Evolutionary conservation across 768 basidiomycete genomes (phyloP), one percentile per base, ranked within the genome.

Genomic region (Pleurotus tuber-regium): DNA sequence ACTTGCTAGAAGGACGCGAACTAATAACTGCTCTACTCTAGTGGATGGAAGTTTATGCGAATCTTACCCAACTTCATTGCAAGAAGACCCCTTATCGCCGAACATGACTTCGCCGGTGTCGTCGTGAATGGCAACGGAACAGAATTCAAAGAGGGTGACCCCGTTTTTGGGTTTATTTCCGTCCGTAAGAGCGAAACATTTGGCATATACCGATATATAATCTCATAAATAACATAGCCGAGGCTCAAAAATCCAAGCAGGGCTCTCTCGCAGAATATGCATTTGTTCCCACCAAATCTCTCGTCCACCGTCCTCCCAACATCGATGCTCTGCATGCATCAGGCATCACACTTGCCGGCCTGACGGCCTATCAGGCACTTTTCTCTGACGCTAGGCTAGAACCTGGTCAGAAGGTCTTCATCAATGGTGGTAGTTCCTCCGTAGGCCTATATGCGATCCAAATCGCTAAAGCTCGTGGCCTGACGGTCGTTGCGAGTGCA

Each of bases 381-480:
- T 50, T 84, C 12, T 63, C 75, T 18, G 54, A 66, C 0, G 62
- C 65, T 0, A 61, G 69, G 25, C 60, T 81, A 8, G 70, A 80
- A 53, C 50, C 59, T 11, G 76, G 73, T 7, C 75, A 77, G 54
- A 63, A 68, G 3, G 66, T 86, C 5, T 74, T 85, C 62, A 67
- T 86, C 61, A 78, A 83, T 49, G 83, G 83, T 0, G 84, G 81
- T 0, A 77, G 75, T 25, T 75, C 77, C 1, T 64, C 75, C 4
- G 80, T 84, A 1, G 84, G 84, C 4, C 62, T 67, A 28, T 70
- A 70, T 47, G 82, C 80, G 2, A 79, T 84, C 41, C 80, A 83
- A 60, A 61, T 86, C 16, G 80, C 82, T 16, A 84, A 83, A 57
- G 73, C 75, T 1, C 65, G 68, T 43, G 79, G 78, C 3, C 72